A percentile compares a stretch with the other conserved stretches of the same genome.
Evolutionary conservation across 23 red algal species (phyloP).

Genomic region (Cyanidioschyzon merolae): DNA sequence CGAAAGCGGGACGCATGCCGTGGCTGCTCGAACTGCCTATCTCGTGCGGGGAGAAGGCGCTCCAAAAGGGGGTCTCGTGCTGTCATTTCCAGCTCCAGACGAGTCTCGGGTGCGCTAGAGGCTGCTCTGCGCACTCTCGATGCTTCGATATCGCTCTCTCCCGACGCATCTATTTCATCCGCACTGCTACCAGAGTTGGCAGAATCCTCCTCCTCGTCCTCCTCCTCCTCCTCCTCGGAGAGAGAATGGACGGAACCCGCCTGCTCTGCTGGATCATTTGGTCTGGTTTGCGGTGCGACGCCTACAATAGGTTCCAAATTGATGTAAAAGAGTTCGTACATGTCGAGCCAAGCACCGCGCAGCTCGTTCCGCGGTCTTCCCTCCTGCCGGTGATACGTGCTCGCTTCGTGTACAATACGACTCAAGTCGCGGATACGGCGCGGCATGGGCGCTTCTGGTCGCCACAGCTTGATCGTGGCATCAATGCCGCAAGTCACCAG

Average conservation of each 20-base stretch:
- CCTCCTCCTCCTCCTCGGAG: background rate
- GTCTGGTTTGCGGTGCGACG: background rate
- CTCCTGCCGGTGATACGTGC: background rate
- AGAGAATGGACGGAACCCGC: background rate
- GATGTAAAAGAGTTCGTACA: slow-evolving; percentile 1
- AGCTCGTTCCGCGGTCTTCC: background rate
- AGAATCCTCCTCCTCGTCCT: background rate
- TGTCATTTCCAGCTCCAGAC: background rate
- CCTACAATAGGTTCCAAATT: background rate
- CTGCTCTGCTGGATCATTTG: background rate
- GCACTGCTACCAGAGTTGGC: background rate
- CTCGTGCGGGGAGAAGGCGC: background rate
- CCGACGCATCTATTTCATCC: background rate
- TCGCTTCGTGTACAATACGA: background rate
- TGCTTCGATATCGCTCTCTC: background rate
- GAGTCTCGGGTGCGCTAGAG: background rate
- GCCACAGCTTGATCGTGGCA: slow-evolving; percentile 17
- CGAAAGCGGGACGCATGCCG: too few species aligned
- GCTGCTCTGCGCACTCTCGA: background rate
- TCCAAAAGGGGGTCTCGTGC: background rate
- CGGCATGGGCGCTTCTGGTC: background rate
- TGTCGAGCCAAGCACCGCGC: background rate
- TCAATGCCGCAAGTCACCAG: slow-evolving; percentile 13
- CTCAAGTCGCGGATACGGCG: background rate
- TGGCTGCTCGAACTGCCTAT: too few species aligned